Evolutionary conservation across 176 grass and related monocot species (phyloP), one percentile per base, ranked within the genome.

Genomic region (Zoysia japonica): DNA sequence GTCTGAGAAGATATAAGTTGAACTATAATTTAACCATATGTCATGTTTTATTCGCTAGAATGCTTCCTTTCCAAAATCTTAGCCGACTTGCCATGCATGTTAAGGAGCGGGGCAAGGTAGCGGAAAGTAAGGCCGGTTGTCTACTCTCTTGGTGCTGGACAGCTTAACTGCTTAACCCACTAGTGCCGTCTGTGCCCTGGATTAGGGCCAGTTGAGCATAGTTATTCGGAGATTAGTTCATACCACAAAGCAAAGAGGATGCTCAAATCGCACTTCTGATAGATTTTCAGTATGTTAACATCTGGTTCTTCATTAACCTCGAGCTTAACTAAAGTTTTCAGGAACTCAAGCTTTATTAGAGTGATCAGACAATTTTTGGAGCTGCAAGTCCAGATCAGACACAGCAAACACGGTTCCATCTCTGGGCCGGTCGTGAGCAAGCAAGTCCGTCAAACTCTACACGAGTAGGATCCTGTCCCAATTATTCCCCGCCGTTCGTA

Each of bases 401-500:
- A 65, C 39, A n/a, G 48, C 83, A 72, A 65, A 46, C 7, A 41
- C 59, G 28, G 28, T 65, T 36, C 39, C 37, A 0, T 28, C 37
- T 14, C 28, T 5, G 70, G 5, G 4, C 28, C 28, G 28, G 28
- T 28, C 74, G 49, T 13, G 47, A 72, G 14, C 6, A 5, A 55
- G 0, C 59, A 61, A 42, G 10, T 4, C 41, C n/a, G 76, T 74
- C 83, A 59, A 74, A 54, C 49, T 55, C 83, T 79, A 79, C 38
- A 17, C 48, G 59, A 64, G 44, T 84, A 78, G 75, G 67, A 72
- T 38, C 55, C 66, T 28, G 66, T 9, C n/a, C 66, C 41, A 43
- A 5, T 13, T 47, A 46, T 64, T 63, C 39, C 42, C 46, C 2
- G n/a, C 16, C 28, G 6, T 47, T 78, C 47, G n/a, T 71, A 45